phyloP scores from a whole-genome alignment of 305 asterid genomes.

The Coffea humblotiana region DNA sequence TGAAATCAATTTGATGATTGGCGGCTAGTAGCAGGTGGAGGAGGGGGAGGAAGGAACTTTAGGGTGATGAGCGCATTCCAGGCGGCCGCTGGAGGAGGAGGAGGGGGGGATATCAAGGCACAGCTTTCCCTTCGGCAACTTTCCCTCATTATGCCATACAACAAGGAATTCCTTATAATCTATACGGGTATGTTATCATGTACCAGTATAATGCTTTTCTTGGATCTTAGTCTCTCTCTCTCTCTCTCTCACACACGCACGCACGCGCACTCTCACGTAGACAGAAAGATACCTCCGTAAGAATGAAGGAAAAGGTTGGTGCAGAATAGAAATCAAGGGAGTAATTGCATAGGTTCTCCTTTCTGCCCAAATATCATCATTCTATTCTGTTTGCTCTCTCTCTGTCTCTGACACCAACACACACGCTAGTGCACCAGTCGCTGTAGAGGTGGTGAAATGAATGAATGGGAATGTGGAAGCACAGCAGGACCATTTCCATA shows the following conservation, averaged over 20 bases:
- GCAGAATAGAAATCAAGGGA: neutral
- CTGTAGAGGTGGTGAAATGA: no score
- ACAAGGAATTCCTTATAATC: constrained; percentile 86
- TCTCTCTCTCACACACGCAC: neutral
- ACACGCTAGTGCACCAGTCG: neutral
- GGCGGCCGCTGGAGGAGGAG: constrained; percentile 2
- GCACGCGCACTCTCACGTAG: no score
- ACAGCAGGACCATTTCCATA: neutral
- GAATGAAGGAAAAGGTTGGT: neutral
- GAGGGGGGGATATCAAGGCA: constrained; percentile 40
- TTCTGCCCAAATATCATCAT: neutral
- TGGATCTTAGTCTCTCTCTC: constrained; percentile 1
- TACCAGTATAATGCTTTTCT: neutral
- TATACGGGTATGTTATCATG: constrained; percentile 53
- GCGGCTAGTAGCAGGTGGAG: constrained; percentile 22
- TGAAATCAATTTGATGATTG: neutral
- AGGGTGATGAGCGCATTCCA: constrained; percentile 71
- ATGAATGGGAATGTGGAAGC: no score
- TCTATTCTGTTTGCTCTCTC: neutral
- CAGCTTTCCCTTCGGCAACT: constrained; percentile 38
- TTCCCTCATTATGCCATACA: constrained; percentile 56
- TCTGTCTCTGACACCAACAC: neutral
- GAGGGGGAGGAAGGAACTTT: constrained; percentile 63
- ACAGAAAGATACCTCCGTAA: neutral
- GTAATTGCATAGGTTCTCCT: neutral